A percentile compares a stretch with the other conserved stretches of the same genome.
phyloP scores from a whole-genome alignment of 2,329 filamentous ascomycete genomes.

The Cryphonectria carpinicola region DNA sequence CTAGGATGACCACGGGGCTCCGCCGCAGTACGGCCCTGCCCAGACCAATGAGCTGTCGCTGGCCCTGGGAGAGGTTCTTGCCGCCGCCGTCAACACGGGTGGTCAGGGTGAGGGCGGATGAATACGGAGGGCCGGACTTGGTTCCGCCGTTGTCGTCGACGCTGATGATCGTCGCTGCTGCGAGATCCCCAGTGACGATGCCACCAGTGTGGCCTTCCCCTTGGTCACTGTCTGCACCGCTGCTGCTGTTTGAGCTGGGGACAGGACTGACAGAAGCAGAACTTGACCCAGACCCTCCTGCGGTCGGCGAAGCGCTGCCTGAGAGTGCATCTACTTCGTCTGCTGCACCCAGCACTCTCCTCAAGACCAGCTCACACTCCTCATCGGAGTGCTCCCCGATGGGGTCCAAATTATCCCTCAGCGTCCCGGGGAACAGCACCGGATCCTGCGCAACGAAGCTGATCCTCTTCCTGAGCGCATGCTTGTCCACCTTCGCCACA shows the following conservation, averaged over 20 bases:
- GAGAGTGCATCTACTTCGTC: conserved; percentile 20
- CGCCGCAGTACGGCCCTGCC: conserved; percentile 62
- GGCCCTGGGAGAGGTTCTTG: conserved; percentile 65
- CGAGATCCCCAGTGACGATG: not conserved
- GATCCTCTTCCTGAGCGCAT: conserved; percentile 59
- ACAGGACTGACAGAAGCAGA: conserved; percentile 14
- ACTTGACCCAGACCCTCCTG: conserved; percentile 17
- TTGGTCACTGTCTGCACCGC: not conserved
- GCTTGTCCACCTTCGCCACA: conserved; percentile 57
- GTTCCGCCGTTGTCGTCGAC: conserved; percentile 24
- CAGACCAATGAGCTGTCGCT: conserved; percentile 65
- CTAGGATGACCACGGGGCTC: conserved; percentile 64
- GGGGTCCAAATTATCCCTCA: conserved; percentile 71
- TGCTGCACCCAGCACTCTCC: conserved; percentile 59
- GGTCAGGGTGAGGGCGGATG: conserved; percentile 45
- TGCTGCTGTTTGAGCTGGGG: conserved; percentile 19
- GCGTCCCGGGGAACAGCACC: conserved; percentile 61
- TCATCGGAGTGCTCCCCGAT: conserved; percentile 59
- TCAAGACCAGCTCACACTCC: conserved; percentile 56
- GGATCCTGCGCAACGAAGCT: conserved; percentile 69
- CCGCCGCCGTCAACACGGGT: conserved; percentile 62
- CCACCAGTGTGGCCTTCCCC: conserved; percentile 5
- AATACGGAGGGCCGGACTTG: not conserved
- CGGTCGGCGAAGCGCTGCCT: conserved; percentile 15
- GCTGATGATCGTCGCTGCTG: conserved; percentile 38